Base-by-base conservation (phyloP, 306 rosid species). In the Vigna nakashimae region DNA sequence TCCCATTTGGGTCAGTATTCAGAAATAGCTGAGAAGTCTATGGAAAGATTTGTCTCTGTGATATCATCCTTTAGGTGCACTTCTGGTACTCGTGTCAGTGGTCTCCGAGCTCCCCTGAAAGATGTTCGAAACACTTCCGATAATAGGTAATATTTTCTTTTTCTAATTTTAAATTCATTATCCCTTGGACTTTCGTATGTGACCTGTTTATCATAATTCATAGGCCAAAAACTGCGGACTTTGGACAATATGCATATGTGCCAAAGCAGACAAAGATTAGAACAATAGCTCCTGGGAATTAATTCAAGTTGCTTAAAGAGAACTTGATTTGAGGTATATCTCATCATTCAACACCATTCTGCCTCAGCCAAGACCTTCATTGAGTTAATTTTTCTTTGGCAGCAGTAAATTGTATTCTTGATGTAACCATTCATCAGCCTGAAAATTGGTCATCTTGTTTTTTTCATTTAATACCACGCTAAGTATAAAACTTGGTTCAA, bases 41-140 rank as follows among this genome's bases (percentile, higher is more conserved):
- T 92, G 88, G 97, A 94, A 82, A 92, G 58, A 57, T 94, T 92
- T 86, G 93, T 86, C 58, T 89, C 97, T 32, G 75, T 86, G 30
- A 83, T 94, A 72, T 90, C 93, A 46, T 80, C 97, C 62, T 89
- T 90, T 69, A 79, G 74, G 84, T 90, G 56, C 83, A 53, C 97
- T 13, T 84, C 93, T 40, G 93, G 98, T 76, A 87, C 99, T 80
- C 97, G 94, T 26, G 98, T 94, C 49, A 95, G 99, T 46, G 97
- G 98, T 62, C 98, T 95, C 68, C 91, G 96, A 59, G 96, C 99
- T 79, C 98, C 98, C 73, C 71, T 90, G 62, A 88, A 75, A 81
- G 98, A 91, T 80, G 86, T 91, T 73, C 78, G 5, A 69, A 95
- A 90, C 82, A 87, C 79, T 49, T 11, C 50, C 69, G 60, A 71